Evolutionary conservation across 345 rosid genomes (phyloP), one percentile per base, ranked within the genome.

Genomic region (Eucalyptus curtisii): DNA sequence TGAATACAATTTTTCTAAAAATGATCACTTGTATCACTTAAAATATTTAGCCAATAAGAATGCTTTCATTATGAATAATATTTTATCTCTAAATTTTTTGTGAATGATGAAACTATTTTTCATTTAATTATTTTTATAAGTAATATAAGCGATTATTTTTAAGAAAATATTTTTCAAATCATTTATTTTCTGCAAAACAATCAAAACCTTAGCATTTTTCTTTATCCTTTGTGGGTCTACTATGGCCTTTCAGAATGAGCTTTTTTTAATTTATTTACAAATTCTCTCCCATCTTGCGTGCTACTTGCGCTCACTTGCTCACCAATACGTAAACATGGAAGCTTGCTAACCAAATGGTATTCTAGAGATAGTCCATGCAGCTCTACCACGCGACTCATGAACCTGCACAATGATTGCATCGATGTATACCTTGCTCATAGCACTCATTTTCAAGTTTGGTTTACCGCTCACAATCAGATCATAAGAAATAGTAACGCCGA

Each of bases 151-250:
- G 1, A 55, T 55, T 22, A 24, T 9, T 55, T 55, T 24, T 24
- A 4, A 1, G 0, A 55, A 55, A 24, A 55, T 55, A 4, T 2
- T 55, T 55, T 55, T 0, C 6, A 55, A 55, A 55, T 55, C 3
- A 24, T 55, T 55, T 22, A 55, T 55, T 55, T 55, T 24, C 5
- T 4, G 13, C 61, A 25, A 55, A 24, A 55, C 1, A 55, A 4
- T 22, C 61, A 24, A 55, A 55, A 55, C 30, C 6, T 55, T 24
- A 55, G 6, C 30, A 24, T 24, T 9, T 55, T 7, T 55, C n/a
- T n/a, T n/a, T n/a, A 31, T 68, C 22, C 42, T 66, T 19, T 66
- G 79, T 31, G 42, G 76, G 76, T 33, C 76, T 66, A n/a, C 4
- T 17, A 5, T 66, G 40, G 76, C 76, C 76, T n/a, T n/a, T 0